Conservation (phyloP, 371 early-diverging fungal genomes). For the Dinochytrium kinnereticum region DNA sequence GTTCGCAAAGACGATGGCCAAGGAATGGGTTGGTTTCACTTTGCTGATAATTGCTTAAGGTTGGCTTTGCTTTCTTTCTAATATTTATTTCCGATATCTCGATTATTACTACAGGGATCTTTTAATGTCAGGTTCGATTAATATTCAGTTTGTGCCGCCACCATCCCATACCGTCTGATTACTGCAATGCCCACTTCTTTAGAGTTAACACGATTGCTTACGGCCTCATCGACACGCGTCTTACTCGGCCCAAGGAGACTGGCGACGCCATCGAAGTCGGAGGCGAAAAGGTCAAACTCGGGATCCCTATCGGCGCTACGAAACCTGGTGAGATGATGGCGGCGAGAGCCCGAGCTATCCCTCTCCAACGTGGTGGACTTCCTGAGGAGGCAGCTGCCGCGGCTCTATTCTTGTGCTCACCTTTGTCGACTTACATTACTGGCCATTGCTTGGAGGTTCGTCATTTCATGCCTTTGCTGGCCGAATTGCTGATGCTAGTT, state of each 20-base stretch:
- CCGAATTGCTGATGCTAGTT: background rate
- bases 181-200: conserved; percentile 49
- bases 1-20: conserved; percentile 60
- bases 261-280: conserved; percentile 69
- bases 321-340: background rate
- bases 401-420: conserved; percentile 67
- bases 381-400: conserved; percentile 73
- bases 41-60: too few species aligned
- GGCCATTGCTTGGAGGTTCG: conserved; percentile 40
- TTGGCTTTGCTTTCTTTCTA: too few species aligned
- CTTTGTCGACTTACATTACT: conserved; percentile 66
- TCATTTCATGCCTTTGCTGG: background rate
- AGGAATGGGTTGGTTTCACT: conserved; percentile 61
- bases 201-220: conserved; percentile 64
- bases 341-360: conserved; percentile 56
- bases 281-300: conserved; percentile 70
- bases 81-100: too few species aligned
- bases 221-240: conserved; percentile 71
- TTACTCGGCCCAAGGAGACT: conserved; percentile 72
- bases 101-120: background rate
- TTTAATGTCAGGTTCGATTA: background rate
- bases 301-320: conserved; percentile 63
- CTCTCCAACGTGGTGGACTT: conserved; percentile 67
- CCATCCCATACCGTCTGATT: background rate
- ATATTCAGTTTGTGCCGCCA: background rate